A percentile compares a stretch with the other conserved stretches of the same genome.
Evolutionary conservation across 2,329 filamentous ascomycete species (phyloP).

Genomic region (Reticulascus tulasneorum): DNA sequence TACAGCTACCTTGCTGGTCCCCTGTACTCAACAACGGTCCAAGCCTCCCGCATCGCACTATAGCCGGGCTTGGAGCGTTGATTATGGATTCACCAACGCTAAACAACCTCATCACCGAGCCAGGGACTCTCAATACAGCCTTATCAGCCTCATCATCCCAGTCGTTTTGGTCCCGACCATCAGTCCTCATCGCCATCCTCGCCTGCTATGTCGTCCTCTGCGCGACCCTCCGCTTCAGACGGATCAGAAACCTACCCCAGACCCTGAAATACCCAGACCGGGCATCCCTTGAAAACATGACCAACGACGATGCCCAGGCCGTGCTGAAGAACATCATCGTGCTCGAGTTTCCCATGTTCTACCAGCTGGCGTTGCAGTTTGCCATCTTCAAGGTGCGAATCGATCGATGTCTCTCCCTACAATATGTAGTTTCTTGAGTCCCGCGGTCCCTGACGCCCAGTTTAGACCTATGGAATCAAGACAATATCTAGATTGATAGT

Average conservation of each 20-base stretch:
- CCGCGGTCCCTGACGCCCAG: too few relatives aligned
- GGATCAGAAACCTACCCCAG: constrained; percentile 24
- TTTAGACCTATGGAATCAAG: constrained; percentile 36
- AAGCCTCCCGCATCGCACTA: too few relatives aligned
- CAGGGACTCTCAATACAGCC: too few relatives aligned
- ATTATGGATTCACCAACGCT: too few relatives aligned
- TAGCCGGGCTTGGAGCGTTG: too few relatives aligned
- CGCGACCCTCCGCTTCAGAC: constrained; percentile 30
- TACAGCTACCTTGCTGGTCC: too few relatives aligned
- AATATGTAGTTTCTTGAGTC: too few relatives aligned
- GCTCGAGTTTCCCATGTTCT: constrained; percentile 34
- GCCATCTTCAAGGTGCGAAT: constrained; percentile 37
- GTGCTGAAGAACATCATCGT: constrained; percentile 31
- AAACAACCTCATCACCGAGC: too few relatives aligned
- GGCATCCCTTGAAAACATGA: constrained; percentile 34
- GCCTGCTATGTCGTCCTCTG: constrained; percentile 29
- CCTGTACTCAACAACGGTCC: too few relatives aligned
- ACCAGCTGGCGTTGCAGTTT: constrained; percentile 31
- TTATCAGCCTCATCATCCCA: background rate
- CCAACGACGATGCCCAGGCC: constrained; percentile 38
- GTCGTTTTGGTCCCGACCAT: too few relatives aligned
- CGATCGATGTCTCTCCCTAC: too few relatives aligned
- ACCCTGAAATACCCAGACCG: constrained; percentile 29
- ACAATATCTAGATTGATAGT: constrained; percentile 32
- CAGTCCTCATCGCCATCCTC: constrained; percentile 13